phyloP scores from a whole-genome alignment of 2,329 filamentous ascomycete genomes.

The Uncinocarpus reesii region DNA sequence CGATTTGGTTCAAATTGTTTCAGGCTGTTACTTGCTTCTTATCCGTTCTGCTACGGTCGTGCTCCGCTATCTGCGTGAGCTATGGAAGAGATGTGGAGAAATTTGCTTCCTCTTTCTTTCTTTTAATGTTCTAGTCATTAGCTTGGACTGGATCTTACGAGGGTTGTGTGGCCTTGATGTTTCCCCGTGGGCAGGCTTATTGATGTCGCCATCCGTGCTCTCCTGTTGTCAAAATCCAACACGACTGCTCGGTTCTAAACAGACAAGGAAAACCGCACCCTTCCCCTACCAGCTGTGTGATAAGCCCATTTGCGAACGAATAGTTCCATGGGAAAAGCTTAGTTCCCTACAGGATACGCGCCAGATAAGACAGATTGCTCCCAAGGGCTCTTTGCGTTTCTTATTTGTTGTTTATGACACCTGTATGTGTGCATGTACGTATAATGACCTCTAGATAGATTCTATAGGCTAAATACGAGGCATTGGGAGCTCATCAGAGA shows the following conservation, averaged over 20 bases:
- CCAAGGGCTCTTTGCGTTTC: background rate
- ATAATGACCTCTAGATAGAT: slow-evolving; percentile 1
- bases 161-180: background rate
- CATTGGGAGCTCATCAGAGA: slow-evolving; percentile 3
- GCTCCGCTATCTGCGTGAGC: background rate
- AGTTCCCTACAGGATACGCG: background rate
- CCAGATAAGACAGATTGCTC: background rate
- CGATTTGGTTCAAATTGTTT: slow-evolving; percentile 6
- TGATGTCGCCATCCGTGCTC: too few relatives aligned
- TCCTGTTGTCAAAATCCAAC: too few relatives aligned
- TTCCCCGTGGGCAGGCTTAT: background rate
- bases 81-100: background rate
- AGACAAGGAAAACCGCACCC: too few relatives aligned
- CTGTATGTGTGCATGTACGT: slow-evolving; percentile 5
- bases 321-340: slow-evolving; percentile 3
- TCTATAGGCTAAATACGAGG: slow-evolving; percentile 5
- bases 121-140: background rate
- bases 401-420: background rate
- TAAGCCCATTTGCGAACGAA: background rate
- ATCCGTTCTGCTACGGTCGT: slow-evolving; percentile 4
- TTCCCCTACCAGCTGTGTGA: too few relatives aligned
- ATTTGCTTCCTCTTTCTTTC: background rate
- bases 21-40: background rate
- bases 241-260: too few relatives aligned
- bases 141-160: background rate